phyloP scores from a whole-genome alignment of 2,329 filamentous ascomycete species.

The Neonectria hederae region DNA sequence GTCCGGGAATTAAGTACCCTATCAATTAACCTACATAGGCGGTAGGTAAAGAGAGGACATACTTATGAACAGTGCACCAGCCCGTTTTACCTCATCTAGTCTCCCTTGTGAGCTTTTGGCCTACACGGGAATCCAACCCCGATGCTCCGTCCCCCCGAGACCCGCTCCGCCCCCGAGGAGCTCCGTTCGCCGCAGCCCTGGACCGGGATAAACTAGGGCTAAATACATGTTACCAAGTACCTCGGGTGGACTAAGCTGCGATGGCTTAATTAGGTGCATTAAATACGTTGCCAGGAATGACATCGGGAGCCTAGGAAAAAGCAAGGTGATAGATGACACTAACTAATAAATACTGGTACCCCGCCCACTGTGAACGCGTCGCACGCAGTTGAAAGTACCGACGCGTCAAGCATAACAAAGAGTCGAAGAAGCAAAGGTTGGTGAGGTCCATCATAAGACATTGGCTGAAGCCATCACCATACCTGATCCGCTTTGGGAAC shows the following conservation, averaged over 20 bases:
- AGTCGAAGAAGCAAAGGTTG: not conserved
- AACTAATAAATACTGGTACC: not conserved
- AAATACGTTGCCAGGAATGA: not conserved
- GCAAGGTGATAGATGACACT: not conserved
- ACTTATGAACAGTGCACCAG: no score
- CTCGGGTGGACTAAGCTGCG: not conserved
- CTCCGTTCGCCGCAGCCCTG: slow-evolving; percentile 7
- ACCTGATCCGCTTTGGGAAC: not conserved
- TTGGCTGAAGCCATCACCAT: not conserved
- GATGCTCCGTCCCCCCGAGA: slow-evolving; percentile 1
- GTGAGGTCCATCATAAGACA: not conserved
- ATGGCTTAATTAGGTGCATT: not conserved
- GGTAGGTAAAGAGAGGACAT: not conserved
- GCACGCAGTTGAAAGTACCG: not conserved
- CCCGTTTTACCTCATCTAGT: no score
- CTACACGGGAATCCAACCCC: not conserved
- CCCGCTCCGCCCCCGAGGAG: slow-evolving; percentile 9
- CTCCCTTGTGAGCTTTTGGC: not conserved
- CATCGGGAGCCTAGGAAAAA: not conserved
- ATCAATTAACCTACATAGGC: no score
- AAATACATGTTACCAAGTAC: slow-evolving; percentile 5
- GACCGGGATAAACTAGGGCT: slow-evolving; percentile 2
- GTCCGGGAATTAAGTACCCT: not conserved
- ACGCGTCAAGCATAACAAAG: not conserved
- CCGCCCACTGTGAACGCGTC: not conserved